phyloP scores from a whole-genome alignment of 768 basidiomycete genomes.

The Symmetrospora coprosmae region DNA sequence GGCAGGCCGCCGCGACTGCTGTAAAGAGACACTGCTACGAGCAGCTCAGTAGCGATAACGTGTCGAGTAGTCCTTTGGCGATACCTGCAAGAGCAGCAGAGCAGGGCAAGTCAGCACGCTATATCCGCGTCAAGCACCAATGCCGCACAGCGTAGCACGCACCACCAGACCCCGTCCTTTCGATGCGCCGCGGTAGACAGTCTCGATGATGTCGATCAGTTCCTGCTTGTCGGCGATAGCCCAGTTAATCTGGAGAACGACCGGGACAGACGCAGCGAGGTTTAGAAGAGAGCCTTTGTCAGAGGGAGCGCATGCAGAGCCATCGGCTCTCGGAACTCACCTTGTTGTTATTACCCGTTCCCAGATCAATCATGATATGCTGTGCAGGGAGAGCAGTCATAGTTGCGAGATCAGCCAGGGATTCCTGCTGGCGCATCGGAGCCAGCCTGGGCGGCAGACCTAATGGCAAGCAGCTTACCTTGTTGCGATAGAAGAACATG shows the following conservation, averaged over 20 bases:
- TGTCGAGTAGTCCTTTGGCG: constrained; percentile 57
- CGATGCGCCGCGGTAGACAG: constrained; percentile 92
- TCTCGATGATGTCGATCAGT: constrained; percentile 96
- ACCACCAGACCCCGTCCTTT: constrained; percentile 97
- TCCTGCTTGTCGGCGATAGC: constrained; percentile 98
- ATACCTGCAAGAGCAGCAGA: background rate
- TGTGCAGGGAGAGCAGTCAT: constrained; percentile 36
- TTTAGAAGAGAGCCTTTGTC: too few species aligned
- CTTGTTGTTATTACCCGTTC: constrained; percentile 99
- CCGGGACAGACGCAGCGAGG: too few species aligned
- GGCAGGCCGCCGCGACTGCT: too few species aligned
- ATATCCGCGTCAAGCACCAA: background rate
- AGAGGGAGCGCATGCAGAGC: constrained; percentile 22
- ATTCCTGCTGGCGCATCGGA: too few species aligned
- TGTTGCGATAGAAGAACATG: constrained; percentile 33
- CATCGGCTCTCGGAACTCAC: constrained; percentile 41
- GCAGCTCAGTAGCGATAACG: constrained; percentile 57
- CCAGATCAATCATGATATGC: constrained; percentile 99
- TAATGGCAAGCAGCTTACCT: background rate
- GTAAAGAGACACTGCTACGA: too few species aligned
- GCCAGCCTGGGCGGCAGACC: too few species aligned
- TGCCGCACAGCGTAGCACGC: constrained; percentile 55
- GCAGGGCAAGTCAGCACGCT: background rate
- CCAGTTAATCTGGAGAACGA: constrained; percentile 99
- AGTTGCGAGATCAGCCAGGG: too few species aligned